Conservation (phyloP, 1,139 yeast species). For the Saccharomycopsis hybrid region DNA sequence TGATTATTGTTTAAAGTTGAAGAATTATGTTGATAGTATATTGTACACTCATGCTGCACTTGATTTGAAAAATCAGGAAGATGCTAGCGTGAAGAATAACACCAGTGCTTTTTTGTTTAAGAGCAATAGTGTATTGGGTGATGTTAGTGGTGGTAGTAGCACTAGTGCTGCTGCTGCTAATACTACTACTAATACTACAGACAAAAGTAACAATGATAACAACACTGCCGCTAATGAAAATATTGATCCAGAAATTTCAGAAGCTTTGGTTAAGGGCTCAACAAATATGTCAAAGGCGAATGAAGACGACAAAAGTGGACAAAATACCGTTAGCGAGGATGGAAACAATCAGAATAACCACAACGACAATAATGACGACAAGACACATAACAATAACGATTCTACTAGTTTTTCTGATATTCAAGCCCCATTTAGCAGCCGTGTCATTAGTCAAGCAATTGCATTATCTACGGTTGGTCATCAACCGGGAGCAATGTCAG, state of each 20-base stretch:
- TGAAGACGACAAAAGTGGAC: no score
- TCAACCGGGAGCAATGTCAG: not conserved
- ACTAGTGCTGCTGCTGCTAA: not conserved
- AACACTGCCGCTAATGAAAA: not conserved
- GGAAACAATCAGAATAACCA: not conserved
- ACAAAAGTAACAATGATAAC: not conserved
- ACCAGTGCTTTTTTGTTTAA: no score
- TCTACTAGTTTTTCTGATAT: not conserved
- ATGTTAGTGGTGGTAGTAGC: no score
- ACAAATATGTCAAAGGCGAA: no score
- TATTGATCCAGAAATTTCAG: slow-evolving; percentile 10
- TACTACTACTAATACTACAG: not conserved
- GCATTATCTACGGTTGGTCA: slow-evolving; percentile 2
- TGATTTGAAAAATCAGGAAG: no score
- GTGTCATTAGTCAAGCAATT: slow-evolving; percentile 8
- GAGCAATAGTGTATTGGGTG: no score
- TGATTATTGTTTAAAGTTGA: slow-evolving; percentile 8
- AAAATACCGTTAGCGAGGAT: not conserved
- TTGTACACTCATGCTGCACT: not conserved
- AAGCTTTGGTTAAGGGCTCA: not conserved
- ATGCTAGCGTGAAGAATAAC: no score
- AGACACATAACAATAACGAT: not conserved
- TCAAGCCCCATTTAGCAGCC: not conserved
- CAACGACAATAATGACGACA: not conserved
- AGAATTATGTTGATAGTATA: slow-evolving; percentile 4